Conservation (phyloP, 805 yeast genomes). For the Candida ulmi region DNA sequence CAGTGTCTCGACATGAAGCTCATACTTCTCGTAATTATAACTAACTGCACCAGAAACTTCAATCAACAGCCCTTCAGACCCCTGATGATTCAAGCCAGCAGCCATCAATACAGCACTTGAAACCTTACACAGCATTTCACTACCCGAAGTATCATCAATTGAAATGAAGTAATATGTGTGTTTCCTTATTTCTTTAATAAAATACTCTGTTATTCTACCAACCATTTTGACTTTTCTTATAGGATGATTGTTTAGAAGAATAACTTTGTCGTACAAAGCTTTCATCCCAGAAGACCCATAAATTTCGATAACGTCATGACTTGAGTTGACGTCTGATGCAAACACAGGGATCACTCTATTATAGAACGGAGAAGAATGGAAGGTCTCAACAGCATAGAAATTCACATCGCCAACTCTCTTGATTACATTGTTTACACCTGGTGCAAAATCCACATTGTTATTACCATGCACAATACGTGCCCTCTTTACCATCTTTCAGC, state of each 20-base stretch:
- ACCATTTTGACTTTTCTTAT: constrained; percentile 26
- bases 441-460: constrained; percentile 17
- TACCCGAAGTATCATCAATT: constrained; percentile 28
- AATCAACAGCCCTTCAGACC: constrained; percentile 22
- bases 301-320: constrained; percentile 15
- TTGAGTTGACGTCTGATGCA: constrained; percentile 23
- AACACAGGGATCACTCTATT: constrained; percentile 25
- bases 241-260: constrained; percentile 40
- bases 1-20: constrained; percentile 26
- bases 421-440: constrained; percentile 23
- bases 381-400: constrained; percentile 30
- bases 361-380: constrained; percentile 28
- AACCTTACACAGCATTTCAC: constrained; percentile 24
- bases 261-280: constrained; percentile 13
- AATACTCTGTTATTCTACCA: constrained; percentile 32
- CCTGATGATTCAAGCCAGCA: constrained; percentile 16
- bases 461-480: constrained; percentile 2
- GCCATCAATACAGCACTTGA: constrained; percentile 12
- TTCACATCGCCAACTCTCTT: constrained; percentile 19
- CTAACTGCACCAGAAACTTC: constrained; percentile 22
- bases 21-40: constrained; percentile 17
- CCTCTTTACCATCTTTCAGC: background rate
- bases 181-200: constrained; percentile 13
- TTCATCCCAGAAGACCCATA: constrained; percentile 24
- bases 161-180: constrained; percentile 18